Percentiles rank a stretch among this genome's conserved stretches.
Conservation (phyloP, 768 basidiomycete genomes). For the Amanita molliuscula region DNA sequence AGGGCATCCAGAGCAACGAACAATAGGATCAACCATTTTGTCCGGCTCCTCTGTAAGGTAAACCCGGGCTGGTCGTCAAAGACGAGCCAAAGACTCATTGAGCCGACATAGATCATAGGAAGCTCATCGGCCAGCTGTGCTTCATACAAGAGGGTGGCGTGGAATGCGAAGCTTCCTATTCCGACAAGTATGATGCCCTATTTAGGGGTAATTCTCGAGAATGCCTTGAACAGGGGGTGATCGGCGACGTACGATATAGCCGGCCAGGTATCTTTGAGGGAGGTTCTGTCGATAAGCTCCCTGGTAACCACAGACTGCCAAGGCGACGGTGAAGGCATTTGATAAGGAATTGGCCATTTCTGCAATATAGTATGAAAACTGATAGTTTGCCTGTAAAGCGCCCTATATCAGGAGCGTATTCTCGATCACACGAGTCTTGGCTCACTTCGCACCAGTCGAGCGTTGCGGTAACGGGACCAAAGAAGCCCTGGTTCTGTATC, state of each 20-base stretch:
- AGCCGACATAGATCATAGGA: slow-evolving; percentile 70
- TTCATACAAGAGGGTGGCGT: slow-evolving; percentile 64
- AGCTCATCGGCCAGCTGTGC: slow-evolving; percentile 78
- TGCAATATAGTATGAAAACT: slow-evolving; percentile 68
- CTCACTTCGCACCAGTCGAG: slow-evolving; percentile 67
- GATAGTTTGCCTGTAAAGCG: slow-evolving; percentile 47
- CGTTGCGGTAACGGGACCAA: slow-evolving; percentile 61
- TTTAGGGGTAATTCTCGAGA: neutral
- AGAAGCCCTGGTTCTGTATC: slow-evolving; percentile 32
- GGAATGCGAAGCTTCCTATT: slow-evolving; percentile 71
- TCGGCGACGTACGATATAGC: slow-evolving; percentile 26
- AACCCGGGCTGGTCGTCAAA: slow-evolving; percentile 51
- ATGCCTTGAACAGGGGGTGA: no score
- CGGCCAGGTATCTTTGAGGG: slow-evolving; percentile 31
- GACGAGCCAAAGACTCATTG: slow-evolving; percentile 48
- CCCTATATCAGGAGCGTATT: neutral
- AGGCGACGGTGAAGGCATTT: slow-evolving; percentile 48
- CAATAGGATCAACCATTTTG: slow-evolving; percentile 27
- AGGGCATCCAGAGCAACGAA: slow-evolving; percentile 40
- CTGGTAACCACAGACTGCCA: slow-evolving; percentile 41
- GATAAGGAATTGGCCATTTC: slow-evolving; percentile 71
- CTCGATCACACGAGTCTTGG: neutral
- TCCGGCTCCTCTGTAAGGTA: slow-evolving; percentile 22
- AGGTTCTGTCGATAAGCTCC: slow-evolving; percentile 22
- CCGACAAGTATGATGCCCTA: slow-evolving; percentile 64